phyloP scores from a whole-genome alignment of 441 rosid genomes.

The Macaranga tanarius region DNA sequence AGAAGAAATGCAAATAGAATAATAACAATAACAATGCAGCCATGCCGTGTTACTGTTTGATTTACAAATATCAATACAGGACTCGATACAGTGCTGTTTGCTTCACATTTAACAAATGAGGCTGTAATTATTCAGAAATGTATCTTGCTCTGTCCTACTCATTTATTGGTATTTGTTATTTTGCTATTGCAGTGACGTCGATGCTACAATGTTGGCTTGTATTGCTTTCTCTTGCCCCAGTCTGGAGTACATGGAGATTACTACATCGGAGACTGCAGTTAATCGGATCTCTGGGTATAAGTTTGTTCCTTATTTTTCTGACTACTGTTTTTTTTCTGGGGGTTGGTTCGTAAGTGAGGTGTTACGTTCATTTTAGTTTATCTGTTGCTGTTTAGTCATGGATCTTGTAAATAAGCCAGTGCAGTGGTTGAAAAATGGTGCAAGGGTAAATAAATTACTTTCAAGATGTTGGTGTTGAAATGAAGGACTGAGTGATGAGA shows the following conservation, averaged over 20 bases:
- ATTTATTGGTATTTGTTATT: background rate
- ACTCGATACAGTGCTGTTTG: background rate
- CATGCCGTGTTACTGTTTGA: constrained; percentile 19
- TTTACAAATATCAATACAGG: constrained; percentile 13
- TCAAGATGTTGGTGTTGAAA: background rate
- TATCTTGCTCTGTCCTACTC: background rate
- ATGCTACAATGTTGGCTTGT: constrained; percentile 87
- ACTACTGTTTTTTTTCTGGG: constrained; percentile 1
- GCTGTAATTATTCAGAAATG: background rate
- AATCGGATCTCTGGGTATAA: constrained; percentile 84
- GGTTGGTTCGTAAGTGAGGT: too few species aligned
- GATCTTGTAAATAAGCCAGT: background rate
- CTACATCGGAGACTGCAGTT: constrained; percentile 44
- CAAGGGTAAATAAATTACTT: background rate
- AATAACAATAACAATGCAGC: background rate
- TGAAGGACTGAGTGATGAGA: too few species aligned
- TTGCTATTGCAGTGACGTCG: constrained; percentile 70
- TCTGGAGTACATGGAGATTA: constrained; percentile 78
- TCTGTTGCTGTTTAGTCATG: background rate
- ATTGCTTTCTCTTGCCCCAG: constrained; percentile 89
- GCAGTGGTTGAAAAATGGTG: background rate
- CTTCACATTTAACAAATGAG: background rate
- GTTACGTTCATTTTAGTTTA: background rate
- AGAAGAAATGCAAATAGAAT: background rate
- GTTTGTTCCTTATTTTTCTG: background rate